These are phyloP conservation scores for Paracoccidioides lutzii DNA, from an alignment of 2,329 filamentous ascomycete species.

Conservation along the genomic window DNA sequence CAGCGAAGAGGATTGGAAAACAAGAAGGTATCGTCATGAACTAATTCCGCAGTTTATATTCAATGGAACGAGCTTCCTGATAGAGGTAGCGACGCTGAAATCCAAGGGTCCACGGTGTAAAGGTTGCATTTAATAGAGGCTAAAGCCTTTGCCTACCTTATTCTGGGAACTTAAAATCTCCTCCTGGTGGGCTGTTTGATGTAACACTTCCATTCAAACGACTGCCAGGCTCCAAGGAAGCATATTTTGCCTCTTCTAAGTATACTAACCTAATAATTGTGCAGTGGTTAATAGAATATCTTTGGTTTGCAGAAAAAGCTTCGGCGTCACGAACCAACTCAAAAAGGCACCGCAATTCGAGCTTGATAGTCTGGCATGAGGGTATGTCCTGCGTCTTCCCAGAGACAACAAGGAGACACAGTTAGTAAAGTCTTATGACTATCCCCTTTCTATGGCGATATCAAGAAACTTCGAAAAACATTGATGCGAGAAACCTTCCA, in stretches of 20 bases:
- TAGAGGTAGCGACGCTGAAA: too few relatives aligned
- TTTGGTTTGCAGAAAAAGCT: constrained; percentile 6
- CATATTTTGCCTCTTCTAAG: neutral
- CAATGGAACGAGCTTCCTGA: neutral
- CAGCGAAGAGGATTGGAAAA: neutral
- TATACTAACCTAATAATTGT: neutral
- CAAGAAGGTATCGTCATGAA: neutral
- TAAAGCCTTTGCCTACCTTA: too few relatives aligned
- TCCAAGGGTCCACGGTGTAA: too few relatives aligned
- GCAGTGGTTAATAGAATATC: constrained; percentile 5
- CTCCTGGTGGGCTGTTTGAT: neutral
- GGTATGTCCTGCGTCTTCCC: constrained; percentile 3
- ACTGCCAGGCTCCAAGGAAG: neutral
- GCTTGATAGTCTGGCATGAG: constrained; percentile 7
- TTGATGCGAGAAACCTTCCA: neutral
- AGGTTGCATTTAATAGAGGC: too few relatives aligned
- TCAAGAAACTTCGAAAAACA: constrained; percentile 9
- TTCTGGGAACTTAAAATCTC: too few relatives aligned
- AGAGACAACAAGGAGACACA: neutral
- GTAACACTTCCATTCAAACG: too few relatives aligned
- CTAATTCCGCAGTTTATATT: neutral
- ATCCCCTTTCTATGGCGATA: constrained; percentile 7
- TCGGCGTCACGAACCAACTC: constrained; percentile 5
- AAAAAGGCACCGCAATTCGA: constrained; percentile 5
- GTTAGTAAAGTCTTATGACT: neutral